Conservation (phyloP, 2,329 filamentous ascomycete genomes). For the Capronia epimyces region DNA sequence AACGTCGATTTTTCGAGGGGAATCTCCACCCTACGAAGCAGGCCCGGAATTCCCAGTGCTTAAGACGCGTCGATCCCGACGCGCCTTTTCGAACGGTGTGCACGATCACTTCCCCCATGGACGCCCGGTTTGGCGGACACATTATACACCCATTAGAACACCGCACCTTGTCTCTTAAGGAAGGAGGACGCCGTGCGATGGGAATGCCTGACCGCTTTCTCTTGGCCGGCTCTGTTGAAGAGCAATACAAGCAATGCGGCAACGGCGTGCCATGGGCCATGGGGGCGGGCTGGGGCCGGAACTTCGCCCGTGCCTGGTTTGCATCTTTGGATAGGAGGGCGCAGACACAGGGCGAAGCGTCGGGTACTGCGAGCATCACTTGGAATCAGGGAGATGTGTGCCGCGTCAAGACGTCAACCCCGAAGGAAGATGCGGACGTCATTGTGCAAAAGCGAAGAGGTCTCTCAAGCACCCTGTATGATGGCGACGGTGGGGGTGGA, state of each 20-base stretch:
- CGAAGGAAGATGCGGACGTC: too few relatives aligned
- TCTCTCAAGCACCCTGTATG: not conserved
- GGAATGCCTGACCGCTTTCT: constrained; percentile 66
- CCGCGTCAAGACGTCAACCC: too few relatives aligned
- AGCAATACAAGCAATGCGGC: constrained; percentile 64
- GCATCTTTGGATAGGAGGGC: constrained; percentile 1
- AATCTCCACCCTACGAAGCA: constrained; percentile 29
- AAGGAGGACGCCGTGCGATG: constrained; percentile 63
- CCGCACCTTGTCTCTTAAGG: constrained; percentile 59
- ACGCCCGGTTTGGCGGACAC: constrained; percentile 47
- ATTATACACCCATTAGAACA: constrained; percentile 61
- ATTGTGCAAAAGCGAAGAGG: too few relatives aligned
- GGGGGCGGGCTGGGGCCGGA: constrained; percentile 61
- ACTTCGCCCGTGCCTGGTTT: constrained; percentile 68
- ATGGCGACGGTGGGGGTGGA: not conserved
- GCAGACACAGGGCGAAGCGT: not conserved
- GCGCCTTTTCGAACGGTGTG: constrained; percentile 59
- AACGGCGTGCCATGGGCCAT: constrained; percentile 71
- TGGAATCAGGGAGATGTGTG: too few relatives aligned
- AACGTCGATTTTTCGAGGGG: not conserved
- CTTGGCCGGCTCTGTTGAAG: constrained; percentile 51
- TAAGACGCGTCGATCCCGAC: constrained; percentile 37
- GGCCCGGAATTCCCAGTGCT: constrained; percentile 30
- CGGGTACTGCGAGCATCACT: too few relatives aligned
- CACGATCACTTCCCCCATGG: constrained; percentile 48